Conservation (phyloP, 2,329 filamentous ascomycete species). For the Penicillium rolfsii region DNA sequence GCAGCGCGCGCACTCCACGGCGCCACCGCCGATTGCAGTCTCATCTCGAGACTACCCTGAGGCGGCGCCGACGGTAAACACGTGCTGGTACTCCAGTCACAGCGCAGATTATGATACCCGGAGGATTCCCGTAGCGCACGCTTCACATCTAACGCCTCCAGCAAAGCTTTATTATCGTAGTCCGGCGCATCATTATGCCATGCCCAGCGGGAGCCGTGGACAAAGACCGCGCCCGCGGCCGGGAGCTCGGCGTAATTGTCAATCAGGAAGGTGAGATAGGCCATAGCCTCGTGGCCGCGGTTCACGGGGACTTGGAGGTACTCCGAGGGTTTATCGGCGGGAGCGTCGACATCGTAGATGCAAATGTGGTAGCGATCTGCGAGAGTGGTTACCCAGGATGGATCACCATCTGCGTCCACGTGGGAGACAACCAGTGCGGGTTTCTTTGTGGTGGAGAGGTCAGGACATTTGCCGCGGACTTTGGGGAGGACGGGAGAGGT, state of each 20-base stretch:
- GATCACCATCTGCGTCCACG: conserved; percentile 47
- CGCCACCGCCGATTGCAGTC: conserved; percentile 42
- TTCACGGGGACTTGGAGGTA: conserved; percentile 52
- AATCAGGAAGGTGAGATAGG: conserved; percentile 53
- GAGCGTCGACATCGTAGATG: conserved; percentile 49
- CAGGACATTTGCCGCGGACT: conserved; percentile 49
- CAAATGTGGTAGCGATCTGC: conserved; percentile 50
- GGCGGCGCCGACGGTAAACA: conserved; percentile 40
- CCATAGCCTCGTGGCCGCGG: conserved; percentile 53
- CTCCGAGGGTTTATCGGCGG: conserved; percentile 28
- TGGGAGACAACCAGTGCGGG: conserved; percentile 52
- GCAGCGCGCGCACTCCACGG: conserved; percentile 50
- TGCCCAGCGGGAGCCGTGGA: conserved; percentile 49
- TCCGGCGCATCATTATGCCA: conserved; percentile 51
- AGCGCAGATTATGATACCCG: conserved; percentile 56
- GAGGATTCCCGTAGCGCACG: conserved; percentile 39
- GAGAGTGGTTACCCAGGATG: conserved; percentile 48
- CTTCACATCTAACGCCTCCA: conserved; percentile 44
- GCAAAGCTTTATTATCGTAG: conserved; percentile 52
- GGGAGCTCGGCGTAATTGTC: conserved; percentile 51
- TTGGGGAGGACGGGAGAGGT: conserved; percentile 39
- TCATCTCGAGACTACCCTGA: conserved; percentile 49
- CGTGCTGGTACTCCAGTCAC: conserved; percentile 55
- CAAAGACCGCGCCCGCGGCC: conserved; percentile 45
- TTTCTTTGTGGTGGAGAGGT: conserved; percentile 43